phyloP scores from a whole-genome alignment of 345 rosid genomes.

The Citrus maxima region DNA sequence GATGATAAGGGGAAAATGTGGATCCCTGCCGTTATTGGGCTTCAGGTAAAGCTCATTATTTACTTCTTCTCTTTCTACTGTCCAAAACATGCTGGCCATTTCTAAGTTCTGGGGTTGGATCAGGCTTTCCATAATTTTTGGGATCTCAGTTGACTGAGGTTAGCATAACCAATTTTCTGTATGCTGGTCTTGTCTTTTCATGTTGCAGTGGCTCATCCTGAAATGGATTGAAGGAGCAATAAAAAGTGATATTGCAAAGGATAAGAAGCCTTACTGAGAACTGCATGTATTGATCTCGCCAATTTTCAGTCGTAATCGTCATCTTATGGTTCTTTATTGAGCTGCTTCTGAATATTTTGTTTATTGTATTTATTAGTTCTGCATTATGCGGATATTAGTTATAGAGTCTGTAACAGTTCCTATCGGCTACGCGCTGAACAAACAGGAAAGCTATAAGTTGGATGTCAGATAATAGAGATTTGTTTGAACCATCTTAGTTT shows the following conservation, averaged over 20 bases:
- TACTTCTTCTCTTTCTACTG: too few species aligned
- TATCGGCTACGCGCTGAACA: neutral
- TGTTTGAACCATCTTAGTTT: neutral
- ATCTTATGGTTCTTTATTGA: neutral
- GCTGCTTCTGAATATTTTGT: neutral
- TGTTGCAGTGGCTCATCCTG: conserved; percentile 57
- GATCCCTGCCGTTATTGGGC: conserved; percentile 56
- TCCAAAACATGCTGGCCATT: too few species aligned
- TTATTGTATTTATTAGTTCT: neutral
- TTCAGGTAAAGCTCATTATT: conserved; percentile 46
- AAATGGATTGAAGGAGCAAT: conserved; percentile 64
- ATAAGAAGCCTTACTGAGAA: conserved; percentile 43
- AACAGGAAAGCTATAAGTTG: neutral
- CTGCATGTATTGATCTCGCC: neutral
- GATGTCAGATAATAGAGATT: neutral
- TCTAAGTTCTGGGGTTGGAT: too few species aligned
- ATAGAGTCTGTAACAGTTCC: neutral
- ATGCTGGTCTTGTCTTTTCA: neutral
- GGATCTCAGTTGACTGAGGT: conserved; percentile 8
- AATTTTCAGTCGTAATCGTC: neutral
- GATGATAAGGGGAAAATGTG: conserved; percentile 60
- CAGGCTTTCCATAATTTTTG: neutral
- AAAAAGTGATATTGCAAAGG: conserved; percentile 43
- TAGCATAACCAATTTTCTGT: neutral
- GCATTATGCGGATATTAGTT: conserved; percentile 3